Evolutionary conservation across 2,329 filamentous ascomycete species (phyloP).

Genomic region (Paecilomyces sp.): DNA sequence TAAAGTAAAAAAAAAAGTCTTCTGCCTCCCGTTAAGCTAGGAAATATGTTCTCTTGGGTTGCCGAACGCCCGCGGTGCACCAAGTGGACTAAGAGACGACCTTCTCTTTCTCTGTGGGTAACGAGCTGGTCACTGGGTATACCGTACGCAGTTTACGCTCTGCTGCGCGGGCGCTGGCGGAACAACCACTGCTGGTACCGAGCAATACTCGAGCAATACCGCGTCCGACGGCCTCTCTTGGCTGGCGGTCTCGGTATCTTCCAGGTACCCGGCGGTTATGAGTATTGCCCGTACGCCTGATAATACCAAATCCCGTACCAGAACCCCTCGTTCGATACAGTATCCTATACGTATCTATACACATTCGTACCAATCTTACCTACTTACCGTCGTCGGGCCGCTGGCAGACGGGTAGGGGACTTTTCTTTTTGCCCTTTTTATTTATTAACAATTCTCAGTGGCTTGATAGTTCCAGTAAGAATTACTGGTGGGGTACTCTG

Average conservation of each 20-base stretch:
- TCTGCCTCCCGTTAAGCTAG: conserved; percentile 2
- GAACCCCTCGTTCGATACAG: background rate
- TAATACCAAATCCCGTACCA: background rate
- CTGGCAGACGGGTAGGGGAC: background rate
- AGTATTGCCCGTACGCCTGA: background rate
- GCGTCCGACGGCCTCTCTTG: background rate
- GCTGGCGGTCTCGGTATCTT: background rate
- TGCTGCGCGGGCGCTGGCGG: background rate
- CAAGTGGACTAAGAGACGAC: conserved; percentile 12
- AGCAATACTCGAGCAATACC: background rate
- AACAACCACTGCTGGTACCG: background rate
- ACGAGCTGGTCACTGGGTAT: background rate
- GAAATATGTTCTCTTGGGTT: conserved; percentile 8
- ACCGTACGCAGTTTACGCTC: background rate
- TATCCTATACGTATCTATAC: background rate
- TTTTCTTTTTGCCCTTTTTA: background rate
- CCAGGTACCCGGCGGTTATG: background rate
- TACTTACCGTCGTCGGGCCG: background rate
- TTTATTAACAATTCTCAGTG: background rate
- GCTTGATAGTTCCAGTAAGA: background rate
- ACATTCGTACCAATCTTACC: background rate
- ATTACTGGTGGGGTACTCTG: background rate
- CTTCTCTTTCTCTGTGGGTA: conserved; percentile 20
- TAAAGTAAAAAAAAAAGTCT: conserved; percentile 9
- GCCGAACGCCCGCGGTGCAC: conserved; percentile 13